phyloP scores from a whole-genome alignment of 2,329 filamentous ascomycete genomes.

The Aureobasidium sp. region DNA sequence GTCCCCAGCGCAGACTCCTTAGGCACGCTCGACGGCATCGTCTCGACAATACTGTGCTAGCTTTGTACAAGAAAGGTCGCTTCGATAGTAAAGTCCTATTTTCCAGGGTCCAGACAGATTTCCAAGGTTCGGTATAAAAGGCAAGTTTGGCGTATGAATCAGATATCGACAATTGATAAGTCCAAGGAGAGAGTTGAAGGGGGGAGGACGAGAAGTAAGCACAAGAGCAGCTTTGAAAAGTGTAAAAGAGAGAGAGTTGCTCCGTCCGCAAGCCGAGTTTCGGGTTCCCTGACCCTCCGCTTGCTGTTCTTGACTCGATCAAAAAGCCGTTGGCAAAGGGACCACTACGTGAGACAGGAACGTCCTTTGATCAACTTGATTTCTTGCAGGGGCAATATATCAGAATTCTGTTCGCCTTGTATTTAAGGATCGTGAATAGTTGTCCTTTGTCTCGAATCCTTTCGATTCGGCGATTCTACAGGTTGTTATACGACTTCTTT shows the following conservation, averaged over 20 bases:
- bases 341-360: background rate
- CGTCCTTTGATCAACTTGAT: background rate
- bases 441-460: background rate
- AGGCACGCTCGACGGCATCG: background rate
- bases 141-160: background rate
- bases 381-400: background rate
- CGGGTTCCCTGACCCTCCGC: background rate
- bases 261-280: background rate
- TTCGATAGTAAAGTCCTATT: background rate
- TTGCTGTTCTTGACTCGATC: background rate
- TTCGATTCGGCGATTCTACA: background rate
- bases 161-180: background rate
- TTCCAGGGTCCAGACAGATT: background rate
- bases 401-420: no score
- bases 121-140: background rate
- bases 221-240: background rate
- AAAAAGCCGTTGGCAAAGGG: constrained; percentile 6
- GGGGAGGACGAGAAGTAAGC: background rate
- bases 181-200: background rate
- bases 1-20: constrained; percentile 14
- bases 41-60: background rate
- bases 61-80: background rate
- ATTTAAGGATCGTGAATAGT: no score
- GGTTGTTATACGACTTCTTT: background rate
- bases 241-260: background rate